Evolutionary conservation across 2,329 filamentous ascomycete genomes (phyloP).

Genomic region (Penicillium sp.): DNA sequence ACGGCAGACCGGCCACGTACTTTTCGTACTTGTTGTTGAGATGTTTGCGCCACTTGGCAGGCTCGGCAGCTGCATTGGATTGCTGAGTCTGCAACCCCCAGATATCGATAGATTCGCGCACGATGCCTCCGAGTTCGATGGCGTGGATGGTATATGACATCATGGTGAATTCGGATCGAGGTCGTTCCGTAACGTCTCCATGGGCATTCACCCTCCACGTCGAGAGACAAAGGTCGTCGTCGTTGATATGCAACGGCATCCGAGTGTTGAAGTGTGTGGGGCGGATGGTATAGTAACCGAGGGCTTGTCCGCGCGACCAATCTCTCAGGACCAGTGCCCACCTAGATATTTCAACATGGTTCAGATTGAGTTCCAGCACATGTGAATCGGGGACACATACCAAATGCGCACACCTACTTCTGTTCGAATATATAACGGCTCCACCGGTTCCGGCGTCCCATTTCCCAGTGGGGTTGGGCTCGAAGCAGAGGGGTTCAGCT

Average conservation of each 20-base stretch:
- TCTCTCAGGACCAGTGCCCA: conserved; percentile 14
- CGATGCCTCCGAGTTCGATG: conserved; percentile 1
- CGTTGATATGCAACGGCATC: conserved; percentile 13
- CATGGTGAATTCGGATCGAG: conserved; percentile 11
- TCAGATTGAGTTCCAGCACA: too few species aligned
- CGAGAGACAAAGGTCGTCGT: conserved; percentile 6
- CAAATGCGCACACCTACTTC: too few species aligned
- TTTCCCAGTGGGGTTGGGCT: too few species aligned
- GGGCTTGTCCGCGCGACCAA: conserved; percentile 14
- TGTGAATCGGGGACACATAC: too few species aligned
- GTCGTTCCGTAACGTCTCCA: conserved; percentile 1
- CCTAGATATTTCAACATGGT: conserved; percentile 2
- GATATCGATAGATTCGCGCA: conserved; percentile 5
- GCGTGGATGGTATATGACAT: conserved; percentile 8
- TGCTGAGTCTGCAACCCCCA: too few species aligned
- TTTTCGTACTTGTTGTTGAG: conserved; percentile 10
- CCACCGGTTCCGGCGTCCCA: too few species aligned
- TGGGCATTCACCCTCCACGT: not conserved
- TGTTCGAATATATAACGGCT: too few species aligned
- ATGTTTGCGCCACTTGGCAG: not conserved
- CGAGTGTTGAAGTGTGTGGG: conserved; percentile 14
- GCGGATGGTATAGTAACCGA: conserved; percentile 14
- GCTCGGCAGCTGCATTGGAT: not conserved
- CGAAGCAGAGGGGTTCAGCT: not conserved
- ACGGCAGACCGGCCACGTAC: conserved; percentile 5